Evolutionary conservation across 441 rosid species (phyloP), one percentile per base, ranked within the genome.

Genomic region (Isatis lusitanica): DNA sequence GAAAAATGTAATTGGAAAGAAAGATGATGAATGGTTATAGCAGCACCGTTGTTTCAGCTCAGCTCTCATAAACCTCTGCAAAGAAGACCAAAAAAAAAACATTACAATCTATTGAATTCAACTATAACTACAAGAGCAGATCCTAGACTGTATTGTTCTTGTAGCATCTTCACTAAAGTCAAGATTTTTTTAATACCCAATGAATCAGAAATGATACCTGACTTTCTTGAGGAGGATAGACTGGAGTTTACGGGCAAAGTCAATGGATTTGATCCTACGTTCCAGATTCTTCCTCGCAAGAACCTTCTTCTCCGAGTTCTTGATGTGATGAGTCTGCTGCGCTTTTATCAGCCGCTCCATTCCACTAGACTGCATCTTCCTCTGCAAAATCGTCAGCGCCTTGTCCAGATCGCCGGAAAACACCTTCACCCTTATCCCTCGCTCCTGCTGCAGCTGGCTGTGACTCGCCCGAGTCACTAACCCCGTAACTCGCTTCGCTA

Each of bases 241-340:
- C 71, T 88, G 83, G 65, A 94, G 93, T 81, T 90, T 94, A 50
- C 88, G 91, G 10, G 94, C 85, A 17, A 86, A 79, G 44, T 86
- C 91, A 78, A 92, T 83, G 9, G 97, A 85, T 66, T 80, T 85
- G 73, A 94, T 76, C 83, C 74, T 89, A 2, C 82, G 84, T 78
- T 90, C 82, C 7, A 92, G 87, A 53, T 31, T 79, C 83, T 92
- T 92, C 39, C 88, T 85, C 5, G 97, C 97, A 57, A 92, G 69
- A 53, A 94, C 86, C 35, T 94, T 88, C 83, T 89, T 92, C 93
- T 94, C 97, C 9, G 96, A 90, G 74, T 92, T 92, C 86, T 92
- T 92, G 43, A 92, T 47, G 81, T 94, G 97, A 56, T 74, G 86
- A 15, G 78, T 81, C 84, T 85, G 90, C 46, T 80, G 71, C 7